Evolutionary conservation across 768 basidiomycete genomes (phyloP), one percentile per base, ranked within the genome.

Genomic region (Ramaria rubella): DNA sequence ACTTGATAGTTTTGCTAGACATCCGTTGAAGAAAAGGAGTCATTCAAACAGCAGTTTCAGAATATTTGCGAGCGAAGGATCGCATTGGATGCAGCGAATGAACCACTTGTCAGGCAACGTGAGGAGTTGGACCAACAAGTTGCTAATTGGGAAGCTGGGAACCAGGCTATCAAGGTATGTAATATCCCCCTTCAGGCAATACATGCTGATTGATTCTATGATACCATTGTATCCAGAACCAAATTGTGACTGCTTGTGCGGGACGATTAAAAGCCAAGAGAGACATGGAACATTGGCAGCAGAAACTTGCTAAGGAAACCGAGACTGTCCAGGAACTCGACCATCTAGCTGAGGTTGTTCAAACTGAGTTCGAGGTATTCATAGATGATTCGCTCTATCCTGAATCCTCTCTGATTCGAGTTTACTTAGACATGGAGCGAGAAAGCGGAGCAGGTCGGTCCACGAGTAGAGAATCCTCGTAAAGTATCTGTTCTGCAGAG

Each of bases 401-500:
- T 14, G 7, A 26, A n/a, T 38, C 15, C 21, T 58, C 11, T 33
- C 33, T 34, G 21, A 23, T 49, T 33, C 36, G 9, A 52, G 17
- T 23, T 52, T 40, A 43, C 31, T 8, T 62, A 89, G 80, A 74
- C 73, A 23, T 91, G 87, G 87, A 81, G 81, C 2, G 71, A 65
- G 3, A 79, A 79, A 40, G 92, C 90, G 15, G 67, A 74, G 21
- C 68, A 82, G 63, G 84, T 81, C 62, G 90, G 85, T 57, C 76
- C 72, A 19, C 77, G 74, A 15, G 72, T 83, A 24, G 71, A 73
- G 12, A 81, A 81, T 55, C 82, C 81, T 19, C 81, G 91, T 21
- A 76, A 75, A 52, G 71, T 75, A 0, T 77, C 78, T 0, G 75
- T 70, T 3, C 75, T 94, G 26, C 65, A 88, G 51, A 77, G 81